Percentiles rank a stretch among this genome's conserved stretches.
Evolutionary conservation across 352 stramenopile species (phyloP).

Genomic region (Phytophthora podocarpi): DNA sequence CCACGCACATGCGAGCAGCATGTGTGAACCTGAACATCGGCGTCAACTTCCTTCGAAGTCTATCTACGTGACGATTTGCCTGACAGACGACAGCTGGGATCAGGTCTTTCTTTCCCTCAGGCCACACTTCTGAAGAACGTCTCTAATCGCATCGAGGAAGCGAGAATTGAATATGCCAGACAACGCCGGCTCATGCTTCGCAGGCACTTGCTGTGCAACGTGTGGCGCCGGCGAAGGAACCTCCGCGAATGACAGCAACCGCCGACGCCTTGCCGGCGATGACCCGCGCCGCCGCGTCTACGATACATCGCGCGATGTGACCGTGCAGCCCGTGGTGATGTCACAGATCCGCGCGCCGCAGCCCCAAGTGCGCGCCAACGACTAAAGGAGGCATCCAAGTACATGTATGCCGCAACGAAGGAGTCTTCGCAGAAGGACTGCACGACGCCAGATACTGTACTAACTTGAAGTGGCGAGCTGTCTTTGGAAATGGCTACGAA

Average conservation of each 20-base stretch:
- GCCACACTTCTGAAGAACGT: conserved; percentile 27
- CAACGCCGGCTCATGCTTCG: conserved; percentile 25
- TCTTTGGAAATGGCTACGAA: conserved; percentile 3
- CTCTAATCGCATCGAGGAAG: conserved; percentile 14
- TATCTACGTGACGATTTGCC: conserved; percentile 23
- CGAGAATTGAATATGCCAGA: conserved; percentile 18
- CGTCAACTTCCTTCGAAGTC: conserved; percentile 20
- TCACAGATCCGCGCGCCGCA: conserved; percentile 30
- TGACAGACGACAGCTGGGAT: no score
- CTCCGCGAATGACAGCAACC: conserved; percentile 13
- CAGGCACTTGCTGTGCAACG: conserved; percentile 21
- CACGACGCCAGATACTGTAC: no score
- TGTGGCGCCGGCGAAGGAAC: conserved; percentile 11
- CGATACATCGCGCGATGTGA: conserved; percentile 29
- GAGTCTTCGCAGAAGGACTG: no score
- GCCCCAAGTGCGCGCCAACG: conserved; percentile 14
- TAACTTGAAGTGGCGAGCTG: conserved; percentile 7
- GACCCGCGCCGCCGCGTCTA: conserved; percentile 30
- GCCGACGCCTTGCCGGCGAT: conserved; percentile 22
- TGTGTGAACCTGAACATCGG: conserved; percentile 5
- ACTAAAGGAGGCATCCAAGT: background rate
- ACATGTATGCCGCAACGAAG: background rate
- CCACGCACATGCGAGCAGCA: background rate
- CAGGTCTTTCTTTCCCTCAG: conserved; percentile 10
- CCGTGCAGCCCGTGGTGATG: conserved; percentile 37